phyloP scores from a whole-genome alignment of 1,139 yeast species.

The Lodderomyces orthopsilosis region DNA sequence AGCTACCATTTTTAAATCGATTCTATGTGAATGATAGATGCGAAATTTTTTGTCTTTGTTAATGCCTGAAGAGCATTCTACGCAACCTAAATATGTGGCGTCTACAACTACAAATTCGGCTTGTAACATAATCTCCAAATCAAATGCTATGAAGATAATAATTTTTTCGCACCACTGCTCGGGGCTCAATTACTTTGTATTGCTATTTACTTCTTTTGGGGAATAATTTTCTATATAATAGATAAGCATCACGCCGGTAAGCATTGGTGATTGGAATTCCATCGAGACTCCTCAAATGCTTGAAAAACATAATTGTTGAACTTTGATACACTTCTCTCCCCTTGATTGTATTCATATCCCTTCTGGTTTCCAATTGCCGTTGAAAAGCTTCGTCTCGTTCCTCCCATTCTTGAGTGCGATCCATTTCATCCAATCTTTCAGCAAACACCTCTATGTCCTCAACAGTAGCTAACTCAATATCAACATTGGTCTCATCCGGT shows the following conservation, averaged over 20 bases:
- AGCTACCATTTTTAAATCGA: no score
- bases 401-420: constrained; percentile 34
- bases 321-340: constrained; percentile 39
- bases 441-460: constrained; percentile 49
- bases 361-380: constrained; percentile 6
- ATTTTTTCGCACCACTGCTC: no score
- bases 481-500: constrained; percentile 37
- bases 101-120: no score
- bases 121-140: no score
- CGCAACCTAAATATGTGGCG: no score
- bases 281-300: constrained; percentile 36
- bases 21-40: no score
- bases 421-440: constrained; percentile 39
- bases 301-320: constrained; percentile 35
- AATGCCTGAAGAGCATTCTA: no score
- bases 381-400: constrained; percentile 32
- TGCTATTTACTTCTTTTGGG: constrained; percentile 1
- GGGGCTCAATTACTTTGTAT: no score
- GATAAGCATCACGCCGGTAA: neutral
- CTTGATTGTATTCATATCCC: constrained; percentile 18
- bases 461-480: constrained; percentile 40
- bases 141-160: no score
- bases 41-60: no score
- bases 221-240: neutral
- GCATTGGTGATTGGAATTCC: constrained; percentile 27